These are phyloP conservation scores for Nemophila menziesii DNA, from an alignment of 257 asterid genomes.

Conservation along the genomic window DNA sequence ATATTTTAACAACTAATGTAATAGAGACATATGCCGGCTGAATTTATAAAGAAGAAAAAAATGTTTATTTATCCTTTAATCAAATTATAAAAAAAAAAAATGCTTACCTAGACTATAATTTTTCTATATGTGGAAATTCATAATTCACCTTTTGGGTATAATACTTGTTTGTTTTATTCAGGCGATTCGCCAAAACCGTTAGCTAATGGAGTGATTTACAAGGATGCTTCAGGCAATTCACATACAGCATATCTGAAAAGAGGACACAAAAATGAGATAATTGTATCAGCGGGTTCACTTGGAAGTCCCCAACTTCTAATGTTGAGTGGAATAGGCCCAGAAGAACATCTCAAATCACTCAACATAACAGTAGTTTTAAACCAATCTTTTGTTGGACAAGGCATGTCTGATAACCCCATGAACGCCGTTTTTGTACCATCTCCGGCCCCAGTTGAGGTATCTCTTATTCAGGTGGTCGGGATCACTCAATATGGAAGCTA, in stretches of 20 bases:
- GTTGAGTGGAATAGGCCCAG: slow-evolving; percentile 79
- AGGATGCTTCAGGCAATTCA: slow-evolving; percentile 41
- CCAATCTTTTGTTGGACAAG: slow-evolving; percentile 73
- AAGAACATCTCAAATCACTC: slow-evolving; percentile 41
- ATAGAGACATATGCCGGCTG: too few relatives aligned
- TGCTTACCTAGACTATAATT: too few relatives aligned
- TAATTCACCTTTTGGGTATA: too few relatives aligned
- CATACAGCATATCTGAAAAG: slow-evolving; percentile 51
- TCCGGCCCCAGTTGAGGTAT: slow-evolving; percentile 71
- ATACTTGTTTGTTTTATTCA: too few relatives aligned
- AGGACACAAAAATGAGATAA: slow-evolving; percentile 52
- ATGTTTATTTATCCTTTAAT: too few relatives aligned
- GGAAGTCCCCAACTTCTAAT: slow-evolving; percentile 90
- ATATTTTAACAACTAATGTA: too few relatives aligned
- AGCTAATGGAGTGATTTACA: slow-evolving; percentile 64
- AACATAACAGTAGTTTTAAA: slow-evolving; percentile 41
- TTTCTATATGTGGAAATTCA: too few relatives aligned
- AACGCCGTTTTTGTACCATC: slow-evolving; percentile 76
- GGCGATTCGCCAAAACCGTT: too few relatives aligned
- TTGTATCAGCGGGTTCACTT: slow-evolving; percentile 70
- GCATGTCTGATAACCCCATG: slow-evolving; percentile 95
- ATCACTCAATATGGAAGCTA: slow-evolving; percentile 42
- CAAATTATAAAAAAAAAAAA: too few relatives aligned
- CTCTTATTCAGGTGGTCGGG: slow-evolving; percentile 86
- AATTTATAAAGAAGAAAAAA: too few relatives aligned